These are phyloP conservation scores for Sporothrix globosa DNA, from an alignment of 2,329 filamentous ascomycete genomes.

Conservation along the genomic window DNA sequence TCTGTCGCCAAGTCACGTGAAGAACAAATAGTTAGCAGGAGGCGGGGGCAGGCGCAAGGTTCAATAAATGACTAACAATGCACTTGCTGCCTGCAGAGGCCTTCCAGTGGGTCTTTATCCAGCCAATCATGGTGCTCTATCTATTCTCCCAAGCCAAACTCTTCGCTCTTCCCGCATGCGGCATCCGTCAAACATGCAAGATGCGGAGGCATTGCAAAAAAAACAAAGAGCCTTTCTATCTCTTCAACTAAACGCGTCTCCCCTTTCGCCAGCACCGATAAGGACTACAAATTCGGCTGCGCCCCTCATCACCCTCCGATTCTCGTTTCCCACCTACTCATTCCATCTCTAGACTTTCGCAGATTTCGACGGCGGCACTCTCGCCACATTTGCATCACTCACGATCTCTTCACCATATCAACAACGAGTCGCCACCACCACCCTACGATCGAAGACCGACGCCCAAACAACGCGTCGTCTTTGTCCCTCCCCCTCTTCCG, in stretches of 20 bases:
- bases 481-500: background rate
- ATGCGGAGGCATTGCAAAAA: background rate
- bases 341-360: background rate
- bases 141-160: conserved; percentile 6
- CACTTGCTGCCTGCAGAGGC: background rate
- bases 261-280: conserved; percentile 2
- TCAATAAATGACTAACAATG: conserved; percentile 27
- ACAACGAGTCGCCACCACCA: background rate
- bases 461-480: background rate
- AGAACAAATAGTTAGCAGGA: background rate
- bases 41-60: conserved; percentile 18
- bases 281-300: conserved; percentile 15
- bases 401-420: background rate
- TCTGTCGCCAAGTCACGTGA: conserved; percentile 36
- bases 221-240: conserved; percentile 16
- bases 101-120: background rate
- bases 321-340: background rate
- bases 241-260: background rate
- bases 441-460: background rate
- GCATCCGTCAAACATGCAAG: conserved; percentile 16
- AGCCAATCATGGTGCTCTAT: conserved; percentile 14
- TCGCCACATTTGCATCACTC: background rate
- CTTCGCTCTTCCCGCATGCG: conserved; percentile 27
- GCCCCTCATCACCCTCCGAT: background rate
- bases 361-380: background rate